Base-by-base conservation (phyloP, 2,329 filamentous ascomycete species). In the Fusarium pseudonygamai region DNA sequence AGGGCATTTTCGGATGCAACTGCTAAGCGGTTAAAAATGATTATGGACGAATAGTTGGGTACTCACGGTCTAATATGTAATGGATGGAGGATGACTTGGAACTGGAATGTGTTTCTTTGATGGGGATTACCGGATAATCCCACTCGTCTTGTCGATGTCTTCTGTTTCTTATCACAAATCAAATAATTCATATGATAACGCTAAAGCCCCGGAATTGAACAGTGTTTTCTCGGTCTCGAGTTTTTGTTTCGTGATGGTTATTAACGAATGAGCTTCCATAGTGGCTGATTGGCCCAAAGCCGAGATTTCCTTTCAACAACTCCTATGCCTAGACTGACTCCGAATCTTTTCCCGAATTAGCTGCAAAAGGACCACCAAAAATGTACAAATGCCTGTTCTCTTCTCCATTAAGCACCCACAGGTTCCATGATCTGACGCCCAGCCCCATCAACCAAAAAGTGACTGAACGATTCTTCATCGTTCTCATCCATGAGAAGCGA, bases 391-490 rank as follows among this genome's bases (percentile, higher is more conserved):
- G 26, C 40, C 47, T 60, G 30, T n/a, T 37, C 28, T 43, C 24
- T 61, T 22, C 36, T 36, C 42, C 30, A 62, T 77, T 45, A 80
- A 37, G 73, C 76, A 60, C 77, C 79, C 24, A 79, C 72, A 18
- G 80, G 71, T 26, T 82, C 75, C 47, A 80, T 70, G 26, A 83
- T 79, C 55, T 83, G 81, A 67, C 80, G 82, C n/a, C 83, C 83
- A 26, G 78, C 69, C 26, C 65, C 71, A 42, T 84, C 82, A 14
- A 85, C 81, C 65, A 81, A 76, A 69, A 85, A 85, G 59, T 85
- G 83, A 47, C 83, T 85, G 53, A 85, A 85, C 1, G 83, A 79
- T 53, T 84, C 82, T 53, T 83, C 82, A 42, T 85, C 83, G 28
- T 84, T 81, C 9, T 81, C 79, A 52, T 85, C 84, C 34, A 78